Percentiles rank a stretch among this genome's conserved stretches.
Conservation (phyloP, 2,329 filamentous ascomycete species). For the Atkinsonella hypoxylon region DNA sequence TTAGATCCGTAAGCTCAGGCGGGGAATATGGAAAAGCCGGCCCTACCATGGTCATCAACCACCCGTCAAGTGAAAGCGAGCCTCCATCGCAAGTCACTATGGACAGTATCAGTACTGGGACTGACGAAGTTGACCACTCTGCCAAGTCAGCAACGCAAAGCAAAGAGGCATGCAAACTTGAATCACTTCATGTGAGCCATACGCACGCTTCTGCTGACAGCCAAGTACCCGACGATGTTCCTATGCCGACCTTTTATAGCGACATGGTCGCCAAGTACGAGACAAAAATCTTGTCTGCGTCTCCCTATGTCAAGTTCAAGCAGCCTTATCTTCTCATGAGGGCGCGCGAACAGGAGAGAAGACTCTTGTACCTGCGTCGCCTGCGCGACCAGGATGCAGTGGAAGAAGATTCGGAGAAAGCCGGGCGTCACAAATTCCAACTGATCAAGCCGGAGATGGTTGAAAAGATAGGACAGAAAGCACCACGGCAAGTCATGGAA, state of each 20-base stretch:
- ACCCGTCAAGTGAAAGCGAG: constrained; percentile 26
- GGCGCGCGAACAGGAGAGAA: constrained; percentile 79
- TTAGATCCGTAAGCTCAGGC: constrained; percentile 20
- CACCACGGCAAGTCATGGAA: constrained; percentile 79
- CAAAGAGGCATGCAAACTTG: constrained; percentile 17
- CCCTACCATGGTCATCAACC: constrained; percentile 20
- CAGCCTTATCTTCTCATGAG: constrained; percentile 89
- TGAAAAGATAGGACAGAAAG: constrained; percentile 65
- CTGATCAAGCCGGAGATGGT: constrained; percentile 95
- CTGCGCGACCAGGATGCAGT: constrained; percentile 65
- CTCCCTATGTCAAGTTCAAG: constrained; percentile 90
- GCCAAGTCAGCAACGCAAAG: constrained; percentile 13
- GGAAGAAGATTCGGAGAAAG: constrained; percentile 50
- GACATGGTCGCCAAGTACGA: constrained; percentile 90
- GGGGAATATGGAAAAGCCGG: constrained; percentile 19
- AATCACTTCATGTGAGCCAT: constrained; percentile 32
- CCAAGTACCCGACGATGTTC: constrained; percentile 63
- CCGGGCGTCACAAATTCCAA: constrained; percentile 63
- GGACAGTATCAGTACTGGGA: constrained; percentile 17
- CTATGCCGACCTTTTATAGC: constrained; percentile 85
- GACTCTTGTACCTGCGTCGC: constrained; percentile 68
- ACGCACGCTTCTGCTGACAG: constrained; percentile 33
- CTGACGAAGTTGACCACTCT: constrained; percentile 17
- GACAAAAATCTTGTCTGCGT: constrained; percentile 86
- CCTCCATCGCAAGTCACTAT: constrained; percentile 21